Evolutionary conservation across 768 basidiomycete species (phyloP).

Genomic region (Mycena chlorophos): DNA sequence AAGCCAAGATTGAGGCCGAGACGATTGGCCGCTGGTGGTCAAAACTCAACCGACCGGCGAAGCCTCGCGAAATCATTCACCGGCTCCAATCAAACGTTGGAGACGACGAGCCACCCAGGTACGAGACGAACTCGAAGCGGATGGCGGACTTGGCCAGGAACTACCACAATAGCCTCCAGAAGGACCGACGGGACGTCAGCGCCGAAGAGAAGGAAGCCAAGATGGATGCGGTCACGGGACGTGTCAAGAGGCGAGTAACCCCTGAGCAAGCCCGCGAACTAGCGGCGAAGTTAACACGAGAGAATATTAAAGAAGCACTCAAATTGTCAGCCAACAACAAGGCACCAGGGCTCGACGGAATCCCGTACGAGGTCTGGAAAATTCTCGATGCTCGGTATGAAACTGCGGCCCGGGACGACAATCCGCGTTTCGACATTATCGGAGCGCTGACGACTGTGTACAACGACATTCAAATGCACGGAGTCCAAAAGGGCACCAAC

Average conservation of each 20-base stretch:
- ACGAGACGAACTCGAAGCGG: neutral
- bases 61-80: neutral
- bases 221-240: neutral
- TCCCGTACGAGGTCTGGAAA: conserved; percentile 24
- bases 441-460: neutral
- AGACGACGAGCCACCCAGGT: neutral
- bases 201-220: neutral
- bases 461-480: conserved; percentile 18
- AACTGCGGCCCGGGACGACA: neutral
- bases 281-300: neutral
- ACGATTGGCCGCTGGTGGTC: neutral
- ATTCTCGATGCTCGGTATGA: neutral
- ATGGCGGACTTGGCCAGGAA: neutral
- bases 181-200: neutral
- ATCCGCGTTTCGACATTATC: conserved; percentile 4
- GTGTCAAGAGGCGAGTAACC: neutral
- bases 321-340: neutral
- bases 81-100: neutral
- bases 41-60: neutral
- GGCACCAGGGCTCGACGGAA: conserved; percentile 8
- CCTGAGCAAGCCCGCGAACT: neutral
- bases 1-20: neutral
- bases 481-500: neutral
- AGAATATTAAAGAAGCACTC: neutral
- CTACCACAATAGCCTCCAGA: conserved; percentile 1